Conservation (phyloP, 805 yeast genomes). For the Yarrowia sp. region DNA sequence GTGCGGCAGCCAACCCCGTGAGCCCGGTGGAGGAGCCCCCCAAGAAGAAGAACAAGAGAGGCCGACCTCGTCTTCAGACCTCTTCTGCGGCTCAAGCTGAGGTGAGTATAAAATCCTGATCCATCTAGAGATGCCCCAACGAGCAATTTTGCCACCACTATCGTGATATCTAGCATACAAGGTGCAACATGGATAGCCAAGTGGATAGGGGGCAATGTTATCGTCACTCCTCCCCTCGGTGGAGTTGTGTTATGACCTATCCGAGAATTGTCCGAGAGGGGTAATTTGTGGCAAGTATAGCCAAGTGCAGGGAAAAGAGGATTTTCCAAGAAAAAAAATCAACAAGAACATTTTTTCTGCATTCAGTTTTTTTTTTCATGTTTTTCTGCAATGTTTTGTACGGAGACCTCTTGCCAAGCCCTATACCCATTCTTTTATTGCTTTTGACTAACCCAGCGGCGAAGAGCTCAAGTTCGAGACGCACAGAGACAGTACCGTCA, state of each 20-base stretch:
- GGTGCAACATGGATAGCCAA: neutral
- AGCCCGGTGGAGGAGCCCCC: constrained; percentile 23
- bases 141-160: neutral
- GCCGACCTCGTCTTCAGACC: constrained; percentile 41
- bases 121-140: neutral
- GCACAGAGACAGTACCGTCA: constrained; percentile 43
- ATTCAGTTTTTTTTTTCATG: no score
- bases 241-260: neutral
- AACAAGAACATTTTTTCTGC: no score
- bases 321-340: no score
- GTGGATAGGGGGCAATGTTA: neutral
- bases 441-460: constrained; percentile 38
- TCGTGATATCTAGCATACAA: constrained; percentile 7
- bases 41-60: constrained; percentile 41
- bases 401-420: neutral
- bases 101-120: constrained; percentile 10
- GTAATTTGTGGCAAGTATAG: neutral
- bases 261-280: constrained; percentile 15
- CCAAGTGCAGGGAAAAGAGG: no score
- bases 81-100: constrained; percentile 40
- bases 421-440: no score
- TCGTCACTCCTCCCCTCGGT: neutral
- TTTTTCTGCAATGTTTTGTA: neutral
- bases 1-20: constrained; percentile 1
- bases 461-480: constrained; percentile 42